phyloP scores from a whole-genome alignment of 768 basidiomycete species.

The Mycena belliarum region DNA sequence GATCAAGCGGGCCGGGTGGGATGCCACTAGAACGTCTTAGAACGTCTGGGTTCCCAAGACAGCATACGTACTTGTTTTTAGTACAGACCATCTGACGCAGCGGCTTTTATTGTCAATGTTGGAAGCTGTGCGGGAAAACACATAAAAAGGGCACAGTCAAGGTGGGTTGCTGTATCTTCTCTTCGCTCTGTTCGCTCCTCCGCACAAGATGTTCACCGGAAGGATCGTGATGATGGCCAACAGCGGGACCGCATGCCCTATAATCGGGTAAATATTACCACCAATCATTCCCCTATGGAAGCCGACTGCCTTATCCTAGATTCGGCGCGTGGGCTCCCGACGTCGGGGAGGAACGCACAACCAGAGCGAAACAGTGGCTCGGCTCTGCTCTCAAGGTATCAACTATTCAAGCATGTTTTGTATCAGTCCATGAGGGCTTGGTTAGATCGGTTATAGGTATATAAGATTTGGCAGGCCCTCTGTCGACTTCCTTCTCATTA shows the following conservation, averaged over 20 bases:
- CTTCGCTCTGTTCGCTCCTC: neutral
- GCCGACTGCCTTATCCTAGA: neutral
- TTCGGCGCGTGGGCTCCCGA: conserved; percentile 20
- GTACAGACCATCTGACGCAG: neutral
- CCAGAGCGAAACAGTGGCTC: conserved; percentile 29
- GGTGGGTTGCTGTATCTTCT: neutral
- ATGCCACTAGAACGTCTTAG: no score
- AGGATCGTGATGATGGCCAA: conserved; percentile 18
- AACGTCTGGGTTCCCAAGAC: no score
- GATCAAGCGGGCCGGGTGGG: no score
- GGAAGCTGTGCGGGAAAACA: neutral
- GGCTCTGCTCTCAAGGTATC: conserved; percentile 30
- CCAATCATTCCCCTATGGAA: neutral
- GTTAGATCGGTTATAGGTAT: conserved; percentile 19
- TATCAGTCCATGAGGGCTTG: neutral
- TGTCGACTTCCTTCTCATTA: neutral
- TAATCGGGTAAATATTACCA: conserved; percentile 13
- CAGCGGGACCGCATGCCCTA: conserved; percentile 16
- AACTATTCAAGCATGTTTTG: neutral
- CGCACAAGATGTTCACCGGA: conserved; percentile 3
- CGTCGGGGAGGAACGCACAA: conserved; percentile 20
- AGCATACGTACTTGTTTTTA: conserved; percentile 9
- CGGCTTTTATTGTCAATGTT: neutral
- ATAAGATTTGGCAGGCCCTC: neutral
- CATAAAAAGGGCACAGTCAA: conserved; percentile 1